These are phyloP conservation scores for Dryas integrifolia DNA, from an alignment of 331 rosid species.

Conservation along the genomic window DNA sequence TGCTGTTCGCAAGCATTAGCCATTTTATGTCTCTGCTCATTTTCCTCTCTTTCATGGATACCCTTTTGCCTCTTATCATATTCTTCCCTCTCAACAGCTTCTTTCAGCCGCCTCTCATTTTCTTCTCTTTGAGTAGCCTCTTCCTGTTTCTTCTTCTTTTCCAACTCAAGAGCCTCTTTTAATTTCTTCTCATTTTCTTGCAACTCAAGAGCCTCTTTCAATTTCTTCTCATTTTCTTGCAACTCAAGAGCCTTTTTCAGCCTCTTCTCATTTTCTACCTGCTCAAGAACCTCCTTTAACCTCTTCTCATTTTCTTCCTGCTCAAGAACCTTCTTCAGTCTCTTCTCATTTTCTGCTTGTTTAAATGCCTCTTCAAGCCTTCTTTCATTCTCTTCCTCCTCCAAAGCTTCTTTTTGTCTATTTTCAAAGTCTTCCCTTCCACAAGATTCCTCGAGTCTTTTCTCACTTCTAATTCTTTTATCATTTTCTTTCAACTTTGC, in stretches of 20 bases:
- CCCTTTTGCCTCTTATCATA: constrained; percentile 27
- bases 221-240: constrained; percentile 30
- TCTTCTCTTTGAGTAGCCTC: constrained; percentile 41
- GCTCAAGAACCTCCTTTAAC: constrained; percentile 34
- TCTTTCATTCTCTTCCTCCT: constrained; percentile 17
- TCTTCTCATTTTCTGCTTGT: constrained; percentile 24
- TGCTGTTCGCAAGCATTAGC: constrained; percentile 23
- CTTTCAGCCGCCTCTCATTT: constrained; percentile 37
- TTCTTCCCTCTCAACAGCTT: constrained; percentile 31
- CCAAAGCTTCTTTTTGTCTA: constrained; percentile 29
- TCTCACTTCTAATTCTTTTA: constrained; percentile 35
- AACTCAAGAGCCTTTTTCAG: not conserved
- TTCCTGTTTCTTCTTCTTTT: constrained; percentile 22
- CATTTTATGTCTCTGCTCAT: constrained; percentile 36
- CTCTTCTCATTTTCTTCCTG: constrained; percentile 33
- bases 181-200: constrained; percentile 33
- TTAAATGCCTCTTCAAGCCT: constrained; percentile 16
- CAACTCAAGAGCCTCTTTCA: constrained; percentile 26
- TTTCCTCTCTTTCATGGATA: constrained; percentile 32
- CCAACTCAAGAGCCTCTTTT: constrained; percentile 23
- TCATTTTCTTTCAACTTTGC: constrained; percentile 34
- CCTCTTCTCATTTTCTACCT: constrained; percentile 29
- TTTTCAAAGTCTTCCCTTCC: constrained; percentile 38
- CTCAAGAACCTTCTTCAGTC: constrained; percentile 23
- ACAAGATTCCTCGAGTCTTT: constrained; percentile 33